phyloP scores from a whole-genome alignment of 2,329 filamentous ascomycete species.

The Talaromyces sp. region DNA sequence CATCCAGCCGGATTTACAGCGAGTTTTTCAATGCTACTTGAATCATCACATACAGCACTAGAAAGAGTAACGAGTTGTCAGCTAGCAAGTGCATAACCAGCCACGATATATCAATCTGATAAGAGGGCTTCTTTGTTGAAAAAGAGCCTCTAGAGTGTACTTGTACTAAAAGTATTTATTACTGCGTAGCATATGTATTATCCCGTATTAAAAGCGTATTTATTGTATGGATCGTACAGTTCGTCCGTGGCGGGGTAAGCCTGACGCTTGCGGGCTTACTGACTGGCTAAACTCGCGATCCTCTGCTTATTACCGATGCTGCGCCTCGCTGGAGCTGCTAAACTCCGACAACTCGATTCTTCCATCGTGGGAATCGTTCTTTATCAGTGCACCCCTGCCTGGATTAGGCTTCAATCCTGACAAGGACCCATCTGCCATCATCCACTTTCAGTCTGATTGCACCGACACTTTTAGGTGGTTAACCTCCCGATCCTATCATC shows the following conservation, averaged over 20 bases:
- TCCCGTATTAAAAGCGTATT: not conserved
- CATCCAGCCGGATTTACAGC: not conserved
- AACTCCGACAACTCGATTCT: not conserved
- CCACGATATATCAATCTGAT: not conserved
- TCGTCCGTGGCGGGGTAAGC: slow-evolving; percentile 8
- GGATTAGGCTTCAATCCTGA: not conserved
- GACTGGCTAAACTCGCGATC: not conserved
- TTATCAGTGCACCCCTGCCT: not conserved
- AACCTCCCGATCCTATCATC: not conserved
- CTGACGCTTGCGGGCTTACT: not conserved
- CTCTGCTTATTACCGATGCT: slow-evolving; percentile 8
- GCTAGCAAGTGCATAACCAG: not conserved
- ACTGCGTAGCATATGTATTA: not conserved
- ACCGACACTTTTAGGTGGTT: not conserved
- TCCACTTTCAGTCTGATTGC: not conserved
- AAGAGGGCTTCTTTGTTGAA: not conserved
- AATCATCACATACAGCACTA: not conserved
- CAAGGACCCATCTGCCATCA: not conserved
- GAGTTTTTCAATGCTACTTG: not conserved
- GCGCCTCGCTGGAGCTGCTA: slow-evolving; percentile 8
- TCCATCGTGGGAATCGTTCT: not conserved
- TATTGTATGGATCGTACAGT: not conserved
- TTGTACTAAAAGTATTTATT: not conserved
- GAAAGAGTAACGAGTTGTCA: not conserved
- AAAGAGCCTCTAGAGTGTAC: not conserved